Base-by-base conservation (phyloP, 2,329 filamentous ascomycete genomes). In the Didymella lethalis region DNA sequence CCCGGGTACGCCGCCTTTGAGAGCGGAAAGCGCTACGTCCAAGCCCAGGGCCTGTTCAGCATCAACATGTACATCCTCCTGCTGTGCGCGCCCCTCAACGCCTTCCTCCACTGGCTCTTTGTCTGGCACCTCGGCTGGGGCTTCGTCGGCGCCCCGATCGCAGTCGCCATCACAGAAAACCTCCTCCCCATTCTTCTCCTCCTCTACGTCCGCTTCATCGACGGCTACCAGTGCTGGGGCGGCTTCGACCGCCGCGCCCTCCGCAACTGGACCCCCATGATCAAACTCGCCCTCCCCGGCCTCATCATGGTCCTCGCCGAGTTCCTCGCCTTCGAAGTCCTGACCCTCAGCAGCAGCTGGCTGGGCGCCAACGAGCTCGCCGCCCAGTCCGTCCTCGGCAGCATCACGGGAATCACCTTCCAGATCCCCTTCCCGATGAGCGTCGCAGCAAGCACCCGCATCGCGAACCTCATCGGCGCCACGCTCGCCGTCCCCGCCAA, bases 281-380 rank as follows among this genome's bases (percentile, higher is more conserved):
- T 98, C 68, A 87, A 88, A 47, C 88, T 98, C 36, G 92, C 94
- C 0, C 81, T 97, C 12, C 93, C 94, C 0, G 94, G 94, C 1
- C 88, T 98, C 75, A 81, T 97, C 64, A 97, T 97, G 93, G 90
- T 98, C 2, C 88, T 96, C 75, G 93, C 94, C 5, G 94, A 98
- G 75, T 96, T 91, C 79, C 84, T 97, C 11, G 93, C 93, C 7
- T 98, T 98, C 75, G 94, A 98, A 76, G 87, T 97, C 48, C 82
- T 97, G 62, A 97, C 93, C 0, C 83, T 97, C n/a, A 87, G 88
- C 8, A 86, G 91, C 0, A 91, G 89, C 50, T 91, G 90, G 67
- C 88, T 97, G 57, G 91, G 90, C 16, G 87, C 91, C 1, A 88
- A 88, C 18, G 87, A 90, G 61, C 85, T 98, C 1, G 94, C 94